These are phyloP conservation scores for Rasamsonia emersonii DNA, from an alignment of 2,329 filamentous ascomycete genomes.

Conservation along the genomic window DNA sequence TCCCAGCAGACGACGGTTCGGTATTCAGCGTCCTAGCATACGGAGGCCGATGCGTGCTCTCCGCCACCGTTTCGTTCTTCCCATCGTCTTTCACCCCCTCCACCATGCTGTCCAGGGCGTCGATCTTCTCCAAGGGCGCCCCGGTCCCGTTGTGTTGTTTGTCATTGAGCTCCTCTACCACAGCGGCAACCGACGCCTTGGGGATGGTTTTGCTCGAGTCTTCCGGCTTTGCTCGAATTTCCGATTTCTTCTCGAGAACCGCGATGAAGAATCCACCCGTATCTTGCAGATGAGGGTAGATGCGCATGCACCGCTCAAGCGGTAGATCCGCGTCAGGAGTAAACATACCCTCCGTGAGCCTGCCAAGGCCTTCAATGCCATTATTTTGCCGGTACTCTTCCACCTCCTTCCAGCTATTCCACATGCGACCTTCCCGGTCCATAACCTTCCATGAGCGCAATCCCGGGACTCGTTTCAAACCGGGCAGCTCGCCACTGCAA, in stretches of 20 bases:
- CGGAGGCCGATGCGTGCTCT: conserved; percentile 24
- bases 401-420: conserved; percentile 76
- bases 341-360: conserved; percentile 78
- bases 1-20: conserved; percentile 16
- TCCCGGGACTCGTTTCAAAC: conserved; percentile 67
- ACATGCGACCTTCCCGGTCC: conserved; percentile 73
- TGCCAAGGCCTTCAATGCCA: conserved; percentile 56
- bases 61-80: conserved; percentile 28
- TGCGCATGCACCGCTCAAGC: conserved; percentile 81
- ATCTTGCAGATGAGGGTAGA: conserved; percentile 92
- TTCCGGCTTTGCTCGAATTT: conserved; percentile 72
- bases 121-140: conserved; percentile 27
- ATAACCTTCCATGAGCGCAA: conserved; percentile 82
- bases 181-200: conserved; percentile 31
- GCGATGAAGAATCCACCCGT: conserved; percentile 98
- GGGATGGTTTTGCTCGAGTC: conserved; percentile 31
- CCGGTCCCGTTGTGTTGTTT: conserved; percentile 21
- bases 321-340: conserved; percentile 58
- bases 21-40: conserved; percentile 23
- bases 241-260: conserved; percentile 81
- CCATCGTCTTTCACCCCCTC: conserved; percentile 20
- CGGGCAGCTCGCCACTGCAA: conserved; percentile 67
- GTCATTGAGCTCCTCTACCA: conserved; percentile 26
- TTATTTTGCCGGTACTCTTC: conserved; percentile 56
- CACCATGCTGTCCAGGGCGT: conserved; percentile 32